These are phyloP conservation scores for Wilhelminamyces savonicus DNA, from an alignment of 805 yeast species.

Conservation along the genomic window DNA sequence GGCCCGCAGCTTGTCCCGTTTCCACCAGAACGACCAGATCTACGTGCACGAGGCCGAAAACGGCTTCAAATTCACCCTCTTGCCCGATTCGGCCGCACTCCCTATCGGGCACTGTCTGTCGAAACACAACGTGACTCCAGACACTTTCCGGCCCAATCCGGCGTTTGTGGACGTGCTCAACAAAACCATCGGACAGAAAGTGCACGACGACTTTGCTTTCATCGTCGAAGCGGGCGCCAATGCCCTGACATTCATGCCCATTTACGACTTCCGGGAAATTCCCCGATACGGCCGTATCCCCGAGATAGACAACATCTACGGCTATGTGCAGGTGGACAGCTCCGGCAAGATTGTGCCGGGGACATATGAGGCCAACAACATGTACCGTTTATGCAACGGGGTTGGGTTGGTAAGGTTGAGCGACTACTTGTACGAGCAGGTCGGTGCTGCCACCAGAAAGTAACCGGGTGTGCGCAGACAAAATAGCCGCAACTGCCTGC, in stretches of 20 bases:
- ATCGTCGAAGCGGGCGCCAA: conserved; percentile 51
- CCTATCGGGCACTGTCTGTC: too few relatives aligned
- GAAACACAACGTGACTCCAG: conserved; percentile 13
- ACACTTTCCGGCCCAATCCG: conserved; percentile 18
- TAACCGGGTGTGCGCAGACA: too few relatives aligned
- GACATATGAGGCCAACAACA: conserved; percentile 50
- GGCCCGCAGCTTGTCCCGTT: too few relatives aligned
- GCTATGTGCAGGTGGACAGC: conserved; percentile 56
- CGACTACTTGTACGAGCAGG: conserved; percentile 9
- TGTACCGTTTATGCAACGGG: conserved; percentile 48
- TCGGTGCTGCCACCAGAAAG: conserved; percentile 46
- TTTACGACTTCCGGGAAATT: conserved; percentile 61
- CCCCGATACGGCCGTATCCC: conserved; percentile 65
- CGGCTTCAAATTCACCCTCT: too few relatives aligned
- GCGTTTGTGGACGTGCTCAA: conserved; percentile 24
- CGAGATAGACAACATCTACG: conserved; percentile 63
- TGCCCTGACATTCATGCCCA: conserved; percentile 54
- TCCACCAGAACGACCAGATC: too few relatives aligned
- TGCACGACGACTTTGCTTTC: conserved; percentile 44
- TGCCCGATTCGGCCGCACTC: too few relatives aligned
- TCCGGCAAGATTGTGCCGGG: conserved; percentile 49
- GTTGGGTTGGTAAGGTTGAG: conserved; percentile 12
- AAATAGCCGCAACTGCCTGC: too few relatives aligned
- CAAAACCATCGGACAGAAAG: conserved; percentile 11
- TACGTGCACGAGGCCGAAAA: too few relatives aligned